These are phyloP conservation scores for Reutealis trisperma DNA, from an alignment of 345 rosid genomes.

Conservation along the genomic window DNA sequence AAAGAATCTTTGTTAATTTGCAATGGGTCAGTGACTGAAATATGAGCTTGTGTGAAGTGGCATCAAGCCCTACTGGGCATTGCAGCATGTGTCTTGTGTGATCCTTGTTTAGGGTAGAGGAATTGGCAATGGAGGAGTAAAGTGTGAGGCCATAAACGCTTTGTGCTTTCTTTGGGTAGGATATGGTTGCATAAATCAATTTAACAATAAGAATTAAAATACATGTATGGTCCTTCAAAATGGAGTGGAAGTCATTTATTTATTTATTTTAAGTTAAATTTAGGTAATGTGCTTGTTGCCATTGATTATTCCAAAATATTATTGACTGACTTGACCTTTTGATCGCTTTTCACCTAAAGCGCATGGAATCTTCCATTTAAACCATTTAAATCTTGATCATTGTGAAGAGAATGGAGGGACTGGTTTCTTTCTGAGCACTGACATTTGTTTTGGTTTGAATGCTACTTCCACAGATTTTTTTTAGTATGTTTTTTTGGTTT, in stretches of 20 bases:
- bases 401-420: background rate
- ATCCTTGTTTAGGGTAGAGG: background rate
- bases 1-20: background rate
- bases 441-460: background rate
- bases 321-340: background rate
- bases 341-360: background rate
- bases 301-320: background rate
- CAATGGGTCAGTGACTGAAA: background rate
- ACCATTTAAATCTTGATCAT: background rate
- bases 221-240: background rate
- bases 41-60: constrained; percentile 2
- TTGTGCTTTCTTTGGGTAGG: background rate
- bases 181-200: background rate
- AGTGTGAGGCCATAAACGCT: background rate
- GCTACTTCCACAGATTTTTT: background rate
- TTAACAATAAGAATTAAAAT: background rate
- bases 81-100: background rate
- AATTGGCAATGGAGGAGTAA: background rate
- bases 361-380: background rate
- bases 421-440: background rate
- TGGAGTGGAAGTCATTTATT: background rate
- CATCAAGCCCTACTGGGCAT: background rate
- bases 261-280: background rate
- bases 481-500: background rate
- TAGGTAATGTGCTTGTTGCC: too few species aligned